Conservation (phyloP, 345 rosid species). For the Physaria fendleri region DNA sequence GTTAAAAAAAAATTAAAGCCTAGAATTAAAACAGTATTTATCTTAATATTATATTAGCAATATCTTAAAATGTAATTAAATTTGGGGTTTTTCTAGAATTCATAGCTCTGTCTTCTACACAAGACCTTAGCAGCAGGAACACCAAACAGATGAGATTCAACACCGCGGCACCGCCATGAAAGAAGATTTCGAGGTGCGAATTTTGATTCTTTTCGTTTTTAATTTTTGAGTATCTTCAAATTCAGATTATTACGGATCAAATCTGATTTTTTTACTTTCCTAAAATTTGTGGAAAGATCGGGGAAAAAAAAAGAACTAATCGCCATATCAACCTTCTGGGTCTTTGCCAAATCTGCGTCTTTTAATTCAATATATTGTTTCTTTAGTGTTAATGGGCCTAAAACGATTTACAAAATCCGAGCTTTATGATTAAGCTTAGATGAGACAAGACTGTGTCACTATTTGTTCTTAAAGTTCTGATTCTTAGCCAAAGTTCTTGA, state of each 20-base stretch:
- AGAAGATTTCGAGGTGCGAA: constrained; percentile 55
- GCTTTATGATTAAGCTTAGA: neutral
- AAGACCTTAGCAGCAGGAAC: constrained; percentile 1
- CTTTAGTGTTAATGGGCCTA: neutral
- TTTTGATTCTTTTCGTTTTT: neutral
- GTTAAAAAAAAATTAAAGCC: neutral
- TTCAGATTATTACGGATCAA: neutral
- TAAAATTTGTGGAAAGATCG: neutral
- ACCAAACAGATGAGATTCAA: constrained; percentile 7
- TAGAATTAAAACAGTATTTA: neutral
- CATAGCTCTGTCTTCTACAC: neutral
- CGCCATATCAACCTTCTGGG: neutral
- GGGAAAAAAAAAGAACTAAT: neutral
- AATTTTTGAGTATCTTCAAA: neutral
- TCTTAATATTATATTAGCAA: too few species aligned
- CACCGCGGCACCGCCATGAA: constrained; percentile 35
- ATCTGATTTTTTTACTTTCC: neutral
- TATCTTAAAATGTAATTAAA: too few species aligned
- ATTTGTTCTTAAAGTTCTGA: neutral
- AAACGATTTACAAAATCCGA: neutral
- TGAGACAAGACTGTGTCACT: neutral
- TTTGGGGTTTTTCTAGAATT: too few species aligned
- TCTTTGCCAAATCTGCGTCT: neutral
- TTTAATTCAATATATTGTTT: neutral
- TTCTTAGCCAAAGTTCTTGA: neutral